Base-by-base conservation (phyloP, 176 grass and related monocot species). In the Pontederia paniculata region DNA sequence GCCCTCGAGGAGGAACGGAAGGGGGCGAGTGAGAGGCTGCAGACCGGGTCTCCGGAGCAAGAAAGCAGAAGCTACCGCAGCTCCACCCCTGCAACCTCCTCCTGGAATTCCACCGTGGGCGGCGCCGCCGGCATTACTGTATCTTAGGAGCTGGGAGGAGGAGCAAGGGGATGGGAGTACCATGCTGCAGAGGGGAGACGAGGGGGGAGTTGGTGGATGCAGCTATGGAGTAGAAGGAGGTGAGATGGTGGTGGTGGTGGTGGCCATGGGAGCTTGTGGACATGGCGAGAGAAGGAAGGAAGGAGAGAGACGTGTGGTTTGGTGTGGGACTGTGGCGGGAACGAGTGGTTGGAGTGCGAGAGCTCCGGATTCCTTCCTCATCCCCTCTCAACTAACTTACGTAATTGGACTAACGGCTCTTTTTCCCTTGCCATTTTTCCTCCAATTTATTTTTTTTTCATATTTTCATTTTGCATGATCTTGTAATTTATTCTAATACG, bases 101-200 rank as follows among this genome's bases (percentile, higher is more conserved):
- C 84, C 65, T 62, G 52, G 45, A 12, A 74, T 58, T 63, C 72
- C 71, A 49, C 77, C 60, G 9, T 72, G 54, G 68, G 86, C 28
- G 28, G 28, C 28, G 28, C 28, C 28, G 28, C 28, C 28, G 79
- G 75, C 84, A 88, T 71, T 77, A 77, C 12, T 71, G 69, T 68
- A 83, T 88, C 53, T 81, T 68, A 54, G 84, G 85, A 74, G 77
- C 71, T 86, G 88, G 81, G 68, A 68, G 54, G 46, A 63, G 63
- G 67, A 49, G 52, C 50, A 45, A n/a, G 66, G 18, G 17, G 12
- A 52, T 18, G 37, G 63, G 54, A 50, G 56, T 6, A 37, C 28
- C 28, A 37, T 37, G 28, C 28, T 54, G 8, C 4, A 23, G 10
- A 23, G 53, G 25, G 7, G 61, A 3, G 37, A 25, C 18, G 63